Base-by-base conservation (phyloP, 306 rosid species). In the Dalbergia cultrata region DNA sequence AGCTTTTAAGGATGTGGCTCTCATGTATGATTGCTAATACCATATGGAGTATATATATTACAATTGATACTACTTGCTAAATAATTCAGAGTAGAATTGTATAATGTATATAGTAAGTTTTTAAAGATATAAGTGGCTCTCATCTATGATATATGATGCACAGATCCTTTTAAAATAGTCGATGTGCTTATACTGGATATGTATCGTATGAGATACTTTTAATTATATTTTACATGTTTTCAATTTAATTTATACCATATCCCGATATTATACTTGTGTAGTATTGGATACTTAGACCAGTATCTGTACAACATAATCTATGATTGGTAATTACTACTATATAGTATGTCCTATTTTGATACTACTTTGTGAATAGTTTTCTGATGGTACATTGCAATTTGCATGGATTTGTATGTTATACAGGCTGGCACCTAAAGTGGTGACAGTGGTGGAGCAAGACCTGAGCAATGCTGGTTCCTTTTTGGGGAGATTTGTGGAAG, bases 401-500 rank as follows among this genome's bases (percentile, higher is more conserved):
- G 80, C 74, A 67, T 74, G 77, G 49, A n/a, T 44, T 43, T 7
- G 3, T 17, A 2, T 50, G 12, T 14, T 16, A 0, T 76, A 76
- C 89, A 95, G 99, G 84, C 73, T 95, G 88, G 91, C 95, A 19
- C 99, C 99, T 19, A 95, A 95, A 84, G 99, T 93, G 70, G 98
- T 95, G 87, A 95, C 99, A 8, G 99, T 95, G 74, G 99, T 95
- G 33, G 99, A 95, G 80, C 99, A 95, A 61, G 99, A 95, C 77
- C 82, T 93, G 57, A 90, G 98, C 87, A 97, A 91, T 58, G 94
- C 94, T 16, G 98, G 98, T 17, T 93, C 99, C 0, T 93, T 95
- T 86, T 76, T 95, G 61, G 98, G 99, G 74, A 90, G 99, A 89
- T 95, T 95, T 64, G 98, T 95, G 70, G 99, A 95, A 81, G 98